Base-by-base conservation (phyloP, 192 early-diverging fungal genomes). In the Podila clonocystis region DNA sequence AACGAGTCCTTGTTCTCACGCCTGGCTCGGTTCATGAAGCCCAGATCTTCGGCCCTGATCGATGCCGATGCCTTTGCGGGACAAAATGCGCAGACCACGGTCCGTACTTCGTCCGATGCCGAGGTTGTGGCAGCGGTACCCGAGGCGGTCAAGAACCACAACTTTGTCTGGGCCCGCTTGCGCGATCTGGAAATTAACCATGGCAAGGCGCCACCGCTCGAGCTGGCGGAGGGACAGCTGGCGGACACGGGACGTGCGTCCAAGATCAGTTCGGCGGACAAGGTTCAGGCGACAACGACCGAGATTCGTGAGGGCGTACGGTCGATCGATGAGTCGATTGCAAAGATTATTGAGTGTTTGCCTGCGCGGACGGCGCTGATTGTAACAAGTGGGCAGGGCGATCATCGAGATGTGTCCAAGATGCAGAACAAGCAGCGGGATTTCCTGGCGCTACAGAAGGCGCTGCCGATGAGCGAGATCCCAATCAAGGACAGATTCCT, bases 381-480 rank as follows among this genome's bases (percentile, higher is more conserved):
- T 34, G 62, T 88, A 9, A 68, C 70, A 29, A 82, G 87, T 58
- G 85, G 87, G 9, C 70, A 74, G 12, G 83, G 82, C 36, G 76
- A 87, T 33, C 48, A 78, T 33, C 74, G 82, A 3, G 66, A 67
- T n/a, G 75, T 76, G 48, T 68, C 66, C 24, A 85, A 50, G 63
- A 50, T 86, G 41, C 65, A 73, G n/a, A 33, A n/a, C 26, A 73
- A 78, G 29, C 82, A 83, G 41, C 75, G 82, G 50, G n/a, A 26
- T n/a, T 82, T 64, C 61, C 55, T 63, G 22, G 73, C 79, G 11
- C 61, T 80, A 34, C 58, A 48, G 24, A 79, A 82, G 61, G 78
- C 38, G 12, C 38, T 67, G 41, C 48, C 66, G 11, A 11, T 75
- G n/a, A 31, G 34, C 19, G 70, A 77, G 26, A 75, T 83, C 20